A percentile compares a stretch with the other conserved stretches of the same genome.
These are phyloP conservation scores for Kwoniella sp. DNA, from an alignment of 768 basidiomycete species.

Conservation along the genomic window DNA sequence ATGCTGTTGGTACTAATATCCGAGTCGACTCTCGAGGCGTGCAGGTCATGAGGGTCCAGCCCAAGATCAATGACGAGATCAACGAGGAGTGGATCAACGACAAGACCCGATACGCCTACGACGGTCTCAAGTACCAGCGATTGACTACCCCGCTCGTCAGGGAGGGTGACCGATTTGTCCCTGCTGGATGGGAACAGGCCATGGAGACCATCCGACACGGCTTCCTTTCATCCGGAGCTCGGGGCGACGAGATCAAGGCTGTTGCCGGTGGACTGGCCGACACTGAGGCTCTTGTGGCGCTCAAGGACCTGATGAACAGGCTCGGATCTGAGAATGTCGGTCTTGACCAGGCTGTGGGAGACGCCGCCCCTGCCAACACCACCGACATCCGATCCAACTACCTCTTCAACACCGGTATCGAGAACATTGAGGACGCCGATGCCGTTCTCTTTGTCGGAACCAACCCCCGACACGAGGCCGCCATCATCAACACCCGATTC, in stretches of 20 bases:
- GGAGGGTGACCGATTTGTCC: constrained; percentile 84
- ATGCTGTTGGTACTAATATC: constrained; percentile 94
- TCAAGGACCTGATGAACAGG: constrained; percentile 88
- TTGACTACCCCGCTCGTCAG: constrained; percentile 87
- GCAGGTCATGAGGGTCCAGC: constrained; percentile 95
- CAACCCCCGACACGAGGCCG: constrained; percentile 94
- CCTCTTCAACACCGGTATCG: constrained; percentile 89
- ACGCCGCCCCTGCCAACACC: constrained; percentile 66
- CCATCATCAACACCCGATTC: constrained; percentile 94
- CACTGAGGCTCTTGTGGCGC: constrained; percentile 83
- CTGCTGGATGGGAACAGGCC: constrained; percentile 87
- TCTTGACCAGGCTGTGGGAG: constrained; percentile 69
- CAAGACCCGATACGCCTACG: constrained; percentile 95
- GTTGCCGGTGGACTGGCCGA: constrained; percentile 90
- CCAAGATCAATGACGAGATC: constrained; percentile 91
- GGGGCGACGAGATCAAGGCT: constrained; percentile 88
- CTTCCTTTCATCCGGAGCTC: constrained; percentile 70
- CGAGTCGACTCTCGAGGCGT: constrained; percentile 91
- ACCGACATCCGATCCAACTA: constrained; percentile 93
- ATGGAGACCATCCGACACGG: constrained; percentile 73
- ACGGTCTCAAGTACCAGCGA: constrained; percentile 91
- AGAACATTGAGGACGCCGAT: constrained; percentile 85
- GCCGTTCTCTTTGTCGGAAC: constrained; percentile 90
- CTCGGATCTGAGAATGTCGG: constrained; percentile 91
- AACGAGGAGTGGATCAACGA: constrained; percentile 99